Evolutionary conservation across 2,329 filamentous ascomycete genomes (phyloP), one percentile per base, ranked within the genome.

Genomic region (Aphanocladium album): DNA sequence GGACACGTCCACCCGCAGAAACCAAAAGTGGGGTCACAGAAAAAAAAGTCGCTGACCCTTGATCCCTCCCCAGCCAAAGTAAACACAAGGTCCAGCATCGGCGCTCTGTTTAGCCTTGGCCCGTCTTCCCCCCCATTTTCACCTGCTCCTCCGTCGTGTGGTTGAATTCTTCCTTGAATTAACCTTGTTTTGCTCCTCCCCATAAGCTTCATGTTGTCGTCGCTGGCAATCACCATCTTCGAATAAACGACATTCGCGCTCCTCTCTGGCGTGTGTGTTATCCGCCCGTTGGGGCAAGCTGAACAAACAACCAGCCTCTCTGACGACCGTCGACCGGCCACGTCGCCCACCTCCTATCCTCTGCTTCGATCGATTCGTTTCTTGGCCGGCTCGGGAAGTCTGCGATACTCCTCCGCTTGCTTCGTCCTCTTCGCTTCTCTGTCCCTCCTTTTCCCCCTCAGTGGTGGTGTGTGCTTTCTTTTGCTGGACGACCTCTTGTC

Each of bases 21-120:
- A 17, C 17, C 27, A 59, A 46, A 45, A 14, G 57, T 59, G 57
- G 57, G 57, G 39, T 17, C 53, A 8, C n/a, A 35, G 25, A 57
- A 52, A 59, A 59, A 58, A 59, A 59, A 59, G 57, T 59, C 57
- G 57, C 57, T 59, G 57, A 52, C 49, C 57, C 57, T 59, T 19
- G 39, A 51, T 59, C 46, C 57, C 27, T 43, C 49, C 49, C 43
- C 57, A 46, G 57, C 39, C 57, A 59, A 59, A 59, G 57, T 59
- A 59, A 59, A 59, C 57, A 59, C 45, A 53, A 51, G 47, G 47
- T 43, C 56, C 35, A 39, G 43, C 45, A 17, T 46, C 46, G 46
- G n/a, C 19, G 30, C 43, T 25, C 53, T 39, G 21, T 57, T 23
- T 23, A 33, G 54, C 39, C 45, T 23, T 23, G 19, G 54, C 39